phyloP scores from a whole-genome alignment of 2,329 filamentous ascomycete species.

The Penicillium griseofulvum region DNA sequence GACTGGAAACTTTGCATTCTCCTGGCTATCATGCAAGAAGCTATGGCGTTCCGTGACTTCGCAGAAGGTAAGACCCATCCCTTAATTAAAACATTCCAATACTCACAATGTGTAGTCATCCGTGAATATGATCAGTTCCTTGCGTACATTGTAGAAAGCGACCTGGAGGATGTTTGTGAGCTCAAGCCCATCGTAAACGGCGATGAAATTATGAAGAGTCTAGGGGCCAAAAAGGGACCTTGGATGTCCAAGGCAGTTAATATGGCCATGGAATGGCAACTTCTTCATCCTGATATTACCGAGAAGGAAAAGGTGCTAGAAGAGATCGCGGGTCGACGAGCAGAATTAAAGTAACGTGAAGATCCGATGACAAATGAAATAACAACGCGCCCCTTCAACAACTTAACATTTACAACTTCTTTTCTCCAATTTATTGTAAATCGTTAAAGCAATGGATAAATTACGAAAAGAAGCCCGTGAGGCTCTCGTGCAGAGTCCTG shows the following conservation, averaged over 20 bases:
- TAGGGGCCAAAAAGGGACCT: slow-evolving; percentile 65
- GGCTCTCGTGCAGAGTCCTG: slow-evolving; percentile 17
- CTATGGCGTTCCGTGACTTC: slow-evolving; percentile 34
- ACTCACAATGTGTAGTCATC: slow-evolving; percentile 38
- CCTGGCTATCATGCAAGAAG: slow-evolving; percentile 41
- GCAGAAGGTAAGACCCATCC: slow-evolving; percentile 28
- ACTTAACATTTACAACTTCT: slow-evolving; percentile 1
- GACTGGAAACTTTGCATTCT: slow-evolving; percentile 43
- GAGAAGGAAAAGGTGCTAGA: slow-evolving; percentile 61
- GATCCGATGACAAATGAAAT: slow-evolving; percentile 11
- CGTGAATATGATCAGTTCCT: slow-evolving; percentile 56
- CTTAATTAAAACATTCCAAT: background rate
- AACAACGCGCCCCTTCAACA: background rate
- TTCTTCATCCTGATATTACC: slow-evolving; percentile 66
- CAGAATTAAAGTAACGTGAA: slow-evolving; percentile 50
- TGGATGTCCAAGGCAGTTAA: slow-evolving; percentile 83
- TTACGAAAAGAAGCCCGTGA: slow-evolving; percentile 29
- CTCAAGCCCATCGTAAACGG: slow-evolving; percentile 71
- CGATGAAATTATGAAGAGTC: slow-evolving; percentile 64
- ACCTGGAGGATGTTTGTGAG: slow-evolving; percentile 53
- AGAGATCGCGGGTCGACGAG: slow-evolving; percentile 53
- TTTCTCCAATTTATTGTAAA: background rate
- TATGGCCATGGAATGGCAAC: slow-evolving; percentile 81
- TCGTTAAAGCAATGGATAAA: slow-evolving; percentile 23
- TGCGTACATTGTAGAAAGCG: slow-evolving; percentile 48